A percentile compares a stretch with the other conserved stretches of the same genome.
Conservation (phyloP, 2,329 filamentous ascomycete genomes). For the Didymella keratinophila region DNA sequence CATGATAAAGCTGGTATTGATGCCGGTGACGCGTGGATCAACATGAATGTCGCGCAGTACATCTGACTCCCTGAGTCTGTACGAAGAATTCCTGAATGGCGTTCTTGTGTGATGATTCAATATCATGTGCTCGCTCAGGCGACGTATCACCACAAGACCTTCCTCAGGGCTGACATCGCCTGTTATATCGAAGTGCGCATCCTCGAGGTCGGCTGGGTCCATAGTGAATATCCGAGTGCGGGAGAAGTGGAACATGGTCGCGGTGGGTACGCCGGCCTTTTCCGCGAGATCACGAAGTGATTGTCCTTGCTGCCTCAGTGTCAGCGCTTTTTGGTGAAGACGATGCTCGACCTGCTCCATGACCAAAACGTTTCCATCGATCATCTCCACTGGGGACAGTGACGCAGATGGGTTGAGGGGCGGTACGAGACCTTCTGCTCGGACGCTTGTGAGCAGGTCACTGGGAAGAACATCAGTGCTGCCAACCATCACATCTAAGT, state of each 20-base stretch:
- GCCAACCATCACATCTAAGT: slow-evolving; percentile 20
- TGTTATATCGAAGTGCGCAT: slow-evolving; percentile 31
- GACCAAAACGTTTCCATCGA: neutral
- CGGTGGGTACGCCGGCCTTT: neutral
- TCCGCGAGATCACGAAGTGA: neutral
- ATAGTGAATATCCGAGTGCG: neutral
- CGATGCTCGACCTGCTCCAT: slow-evolving; percentile 33
- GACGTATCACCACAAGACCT: slow-evolving; percentile 32
- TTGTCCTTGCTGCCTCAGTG: neutral
- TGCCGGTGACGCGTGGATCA: neutral
- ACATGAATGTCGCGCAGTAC: neutral
- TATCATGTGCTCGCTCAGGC: slow-evolving; percentile 23
- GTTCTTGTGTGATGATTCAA: neutral
- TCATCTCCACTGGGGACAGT: neutral
- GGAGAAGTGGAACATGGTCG: neutral
- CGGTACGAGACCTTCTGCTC: neutral
- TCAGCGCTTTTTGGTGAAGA: slow-evolving; percentile 21
- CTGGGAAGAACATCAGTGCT: slow-evolving; percentile 33
- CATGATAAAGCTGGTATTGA: neutral
- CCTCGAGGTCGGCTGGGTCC: neutral
- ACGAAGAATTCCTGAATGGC: neutral
- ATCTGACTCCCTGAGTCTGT: neutral
- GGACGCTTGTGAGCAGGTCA: slow-evolving; percentile 35
- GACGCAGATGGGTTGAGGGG: neutral
- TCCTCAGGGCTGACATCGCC: slow-evolving; percentile 35